Percentiles rank a stretch among this genome's conserved stretches.
These are phyloP conservation scores for Petasospora fabianii DNA, from an alignment of 1,139 yeast species.

Conservation along the genomic window DNA sequence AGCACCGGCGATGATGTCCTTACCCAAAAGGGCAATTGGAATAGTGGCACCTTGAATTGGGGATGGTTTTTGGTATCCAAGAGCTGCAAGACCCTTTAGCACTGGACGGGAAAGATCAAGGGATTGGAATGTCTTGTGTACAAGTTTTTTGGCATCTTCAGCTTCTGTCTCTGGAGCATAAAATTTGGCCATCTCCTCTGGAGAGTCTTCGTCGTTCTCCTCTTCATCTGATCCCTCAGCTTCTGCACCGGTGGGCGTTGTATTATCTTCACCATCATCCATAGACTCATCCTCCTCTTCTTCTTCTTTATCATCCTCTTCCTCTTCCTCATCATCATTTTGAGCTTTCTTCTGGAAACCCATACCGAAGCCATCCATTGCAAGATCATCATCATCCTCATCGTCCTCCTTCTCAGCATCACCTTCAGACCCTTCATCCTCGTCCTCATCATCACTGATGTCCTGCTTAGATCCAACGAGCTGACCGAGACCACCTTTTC, in stretches of 20 bases:
- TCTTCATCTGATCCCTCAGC: no score
- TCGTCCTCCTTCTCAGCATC: constrained; percentile 36
- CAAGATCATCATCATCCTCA: constrained; percentile 38
- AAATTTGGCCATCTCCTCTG: constrained; percentile 68
- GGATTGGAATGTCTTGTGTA: constrained; percentile 67
- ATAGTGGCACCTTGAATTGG: constrained; percentile 93
- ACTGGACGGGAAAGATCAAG: constrained; percentile 87
- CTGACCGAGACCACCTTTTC: constrained; percentile 70
- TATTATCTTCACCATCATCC: constrained; percentile 9
- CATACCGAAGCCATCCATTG: constrained; percentile 74
- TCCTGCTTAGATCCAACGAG: constrained; percentile 45
- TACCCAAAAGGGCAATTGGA: constrained; percentile 89
- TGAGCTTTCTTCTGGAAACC: constrained; percentile 39
- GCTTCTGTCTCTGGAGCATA: constrained; percentile 57
- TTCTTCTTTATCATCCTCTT: constrained; percentile 29
- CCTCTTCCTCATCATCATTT: constrained; percentile 35
- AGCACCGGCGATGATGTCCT: constrained; percentile 98
- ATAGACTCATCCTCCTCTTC: constrained; percentile 30
- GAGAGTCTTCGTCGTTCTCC: constrained; percentile 53
- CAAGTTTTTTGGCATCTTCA: constrained; percentile 38
- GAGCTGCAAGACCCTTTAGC: constrained; percentile 70
- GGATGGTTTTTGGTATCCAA: constrained; percentile 84
- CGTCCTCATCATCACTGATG: constrained; percentile 32
- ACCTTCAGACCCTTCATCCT: constrained; percentile 32
- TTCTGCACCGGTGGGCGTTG: no score